Evolutionary conservation across 495 filamentous ascomycete species (phyloP).

Genomic region (Neurospora sp.): DNA sequence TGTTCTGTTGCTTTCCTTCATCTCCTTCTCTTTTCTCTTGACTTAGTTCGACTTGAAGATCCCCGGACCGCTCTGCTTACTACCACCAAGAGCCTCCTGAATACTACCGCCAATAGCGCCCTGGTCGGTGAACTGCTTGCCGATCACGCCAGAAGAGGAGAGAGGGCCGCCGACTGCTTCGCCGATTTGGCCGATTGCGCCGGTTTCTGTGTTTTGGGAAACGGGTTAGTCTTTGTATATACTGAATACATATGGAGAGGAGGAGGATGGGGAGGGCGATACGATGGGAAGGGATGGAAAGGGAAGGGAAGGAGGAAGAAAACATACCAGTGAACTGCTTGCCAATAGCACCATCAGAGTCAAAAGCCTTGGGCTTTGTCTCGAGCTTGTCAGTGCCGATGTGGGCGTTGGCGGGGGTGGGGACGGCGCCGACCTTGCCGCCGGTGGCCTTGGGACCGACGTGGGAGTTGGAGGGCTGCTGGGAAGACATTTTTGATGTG

Average conservation of each 20-base stretch:
- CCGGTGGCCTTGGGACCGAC: slow-evolving; percentile 12
- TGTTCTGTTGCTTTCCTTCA: no score
- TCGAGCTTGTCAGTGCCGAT: neutral
- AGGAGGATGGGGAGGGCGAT: neutral
- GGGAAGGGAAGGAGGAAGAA: neutral
- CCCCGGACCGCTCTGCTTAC: slow-evolving; percentile 3
- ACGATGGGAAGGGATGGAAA: neutral
- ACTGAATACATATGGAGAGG: neutral
- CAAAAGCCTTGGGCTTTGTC: slow-evolving; percentile 21
- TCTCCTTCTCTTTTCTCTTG: neutral
- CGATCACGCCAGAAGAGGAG: slow-evolving; percentile 35
- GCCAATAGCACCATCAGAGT: slow-evolving; percentile 24
- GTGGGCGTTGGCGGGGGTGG: slow-evolving; percentile 14
- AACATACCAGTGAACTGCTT: slow-evolving; percentile 28
- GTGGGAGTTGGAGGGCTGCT: slow-evolving; percentile 5
- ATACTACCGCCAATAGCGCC: slow-evolving; percentile 37
- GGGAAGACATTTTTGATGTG: neutral
- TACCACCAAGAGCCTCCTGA: slow-evolving; percentile 24
- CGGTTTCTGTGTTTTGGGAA: slow-evolving; percentile 23
- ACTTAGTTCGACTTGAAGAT: neutral
- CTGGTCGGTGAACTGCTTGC: slow-evolving; percentile 39
- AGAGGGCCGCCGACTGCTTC: slow-evolving; percentile 46
- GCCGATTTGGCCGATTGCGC: slow-evolving; percentile 39
- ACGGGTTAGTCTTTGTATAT: no score
- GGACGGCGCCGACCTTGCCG: slow-evolving; percentile 9